These are phyloP conservation scores for Phaseolus lunatus DNA, from an alignment of 306 rosid species.

Conservation along the genomic window DNA sequence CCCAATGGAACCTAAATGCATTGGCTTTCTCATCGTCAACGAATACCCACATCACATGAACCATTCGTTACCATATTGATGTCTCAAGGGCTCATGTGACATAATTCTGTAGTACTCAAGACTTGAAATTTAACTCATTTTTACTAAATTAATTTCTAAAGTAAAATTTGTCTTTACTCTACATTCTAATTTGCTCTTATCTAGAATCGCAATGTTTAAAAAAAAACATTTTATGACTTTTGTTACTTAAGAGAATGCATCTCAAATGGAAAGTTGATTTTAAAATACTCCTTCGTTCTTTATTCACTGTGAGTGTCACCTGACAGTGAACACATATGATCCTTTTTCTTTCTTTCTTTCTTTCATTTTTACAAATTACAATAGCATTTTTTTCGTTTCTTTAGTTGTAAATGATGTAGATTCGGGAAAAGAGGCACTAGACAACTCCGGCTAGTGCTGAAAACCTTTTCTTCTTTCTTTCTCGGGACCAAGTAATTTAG, in stretches of 20 bases:
- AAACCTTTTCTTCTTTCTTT: too few relatives aligned
- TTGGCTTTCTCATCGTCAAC: slow-evolving; percentile 43
- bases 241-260: neutral
- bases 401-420: neutral
- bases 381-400: neutral
- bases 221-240: neutral
- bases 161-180: too few relatives aligned
- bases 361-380: neutral
- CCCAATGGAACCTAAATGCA: slow-evolving; percentile 50
- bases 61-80: neutral
- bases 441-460: neutral
- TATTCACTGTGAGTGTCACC: neutral
- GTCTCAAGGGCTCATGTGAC: too few relatives aligned
- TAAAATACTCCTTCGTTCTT: neutral
- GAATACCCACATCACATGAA: slow-evolving; percentile 44
- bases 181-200: too few relatives aligned
- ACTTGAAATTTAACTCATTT: too few relatives aligned
- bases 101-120: too few relatives aligned
- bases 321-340: neutral
- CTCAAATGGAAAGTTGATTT: neutral
- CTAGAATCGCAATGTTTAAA: too few relatives aligned
- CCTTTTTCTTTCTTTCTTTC: neutral
- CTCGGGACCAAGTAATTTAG: neutral
- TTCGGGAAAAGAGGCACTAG: neutral
- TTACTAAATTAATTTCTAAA: too few relatives aligned